Evolutionary conservation across 1,284 basidiomycete species (phyloP).

Genomic region (Leccinum huronense): DNA sequence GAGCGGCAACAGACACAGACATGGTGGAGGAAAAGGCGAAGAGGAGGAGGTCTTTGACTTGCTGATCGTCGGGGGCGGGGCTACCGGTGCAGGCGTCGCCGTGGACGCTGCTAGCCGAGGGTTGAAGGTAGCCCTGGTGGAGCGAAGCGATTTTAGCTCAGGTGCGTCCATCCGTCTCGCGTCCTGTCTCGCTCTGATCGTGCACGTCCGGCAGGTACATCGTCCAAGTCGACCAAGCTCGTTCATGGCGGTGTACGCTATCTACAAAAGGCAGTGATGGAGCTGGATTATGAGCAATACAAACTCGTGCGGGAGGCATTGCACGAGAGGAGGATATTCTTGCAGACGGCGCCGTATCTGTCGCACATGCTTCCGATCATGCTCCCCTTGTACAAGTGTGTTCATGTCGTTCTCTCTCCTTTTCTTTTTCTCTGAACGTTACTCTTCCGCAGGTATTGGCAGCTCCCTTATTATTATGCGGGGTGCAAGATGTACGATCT

Average conservation of each 20-base stretch:
- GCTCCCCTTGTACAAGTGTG: slow-evolving; percentile 85
- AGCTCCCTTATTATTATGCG: slow-evolving; percentile 93
- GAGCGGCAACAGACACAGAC: slow-evolving; percentile 3
- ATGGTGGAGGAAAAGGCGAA: slow-evolving; percentile 33
- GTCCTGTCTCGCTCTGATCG: slow-evolving; percentile 35
- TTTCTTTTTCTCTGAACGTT: neutral
- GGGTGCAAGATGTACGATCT: slow-evolving; percentile 98
- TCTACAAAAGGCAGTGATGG: slow-evolving; percentile 94
- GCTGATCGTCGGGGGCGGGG: slow-evolving; percentile 89
- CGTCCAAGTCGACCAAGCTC: slow-evolving; percentile 96
- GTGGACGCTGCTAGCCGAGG: slow-evolving; percentile 93
- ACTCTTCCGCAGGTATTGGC: slow-evolving; percentile 74
- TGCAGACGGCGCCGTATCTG: slow-evolving; percentile 95
- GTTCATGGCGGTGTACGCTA: slow-evolving; percentile 98
- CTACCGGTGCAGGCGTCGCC: slow-evolving; percentile 92
- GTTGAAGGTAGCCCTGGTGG: slow-evolving; percentile 90
- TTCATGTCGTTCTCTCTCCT: neutral
- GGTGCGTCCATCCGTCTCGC: slow-evolving; percentile 45
- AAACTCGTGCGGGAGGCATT: slow-evolving; percentile 95
- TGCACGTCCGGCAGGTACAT: slow-evolving; percentile 75
- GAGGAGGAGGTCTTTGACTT: slow-evolving; percentile 63
- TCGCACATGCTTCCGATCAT: slow-evolving; percentile 92
- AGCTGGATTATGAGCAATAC: slow-evolving; percentile 96
- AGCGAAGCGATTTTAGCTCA: slow-evolving; percentile 89
- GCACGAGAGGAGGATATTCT: slow-evolving; percentile 89